phyloP scores from a whole-genome alignment of 345 rosid genomes.

The Sisymbrium irio region DNA sequence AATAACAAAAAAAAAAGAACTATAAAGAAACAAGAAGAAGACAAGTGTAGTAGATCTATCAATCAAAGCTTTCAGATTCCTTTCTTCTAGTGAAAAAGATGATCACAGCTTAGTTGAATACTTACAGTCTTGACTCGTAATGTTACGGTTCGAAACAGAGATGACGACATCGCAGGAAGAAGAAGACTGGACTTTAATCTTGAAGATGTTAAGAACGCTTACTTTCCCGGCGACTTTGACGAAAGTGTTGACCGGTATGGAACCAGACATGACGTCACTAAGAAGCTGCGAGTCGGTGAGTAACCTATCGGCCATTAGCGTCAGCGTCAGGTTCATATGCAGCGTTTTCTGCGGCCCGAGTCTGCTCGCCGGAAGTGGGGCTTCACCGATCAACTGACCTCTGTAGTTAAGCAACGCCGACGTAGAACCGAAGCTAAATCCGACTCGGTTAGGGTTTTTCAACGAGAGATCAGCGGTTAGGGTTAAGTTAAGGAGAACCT shows the following conservation, averaged over 20 bases:
- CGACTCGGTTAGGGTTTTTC: constrained; percentile 68
- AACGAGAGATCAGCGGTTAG: constrained; percentile 52
- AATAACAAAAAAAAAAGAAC: background rate
- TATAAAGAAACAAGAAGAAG: background rate
- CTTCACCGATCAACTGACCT: constrained; percentile 57
- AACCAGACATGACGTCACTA: constrained; percentile 40
- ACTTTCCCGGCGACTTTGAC: constrained; percentile 64
- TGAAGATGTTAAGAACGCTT: constrained; percentile 41
- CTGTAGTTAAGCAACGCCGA: constrained; percentile 57
- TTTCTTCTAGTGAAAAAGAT: background rate
- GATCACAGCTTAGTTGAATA: constrained; percentile 55
- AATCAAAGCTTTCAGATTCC: background rate
- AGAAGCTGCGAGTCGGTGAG: constrained; percentile 38
- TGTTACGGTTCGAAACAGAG: constrained; percentile 39
- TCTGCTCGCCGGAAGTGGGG: constrained; percentile 56
- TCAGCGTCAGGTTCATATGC: constrained; percentile 56
- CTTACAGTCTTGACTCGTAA: constrained; percentile 55
- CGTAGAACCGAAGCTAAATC: constrained; percentile 47
- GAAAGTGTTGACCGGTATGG: constrained; percentile 44
- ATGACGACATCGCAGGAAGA: constrained; percentile 54
- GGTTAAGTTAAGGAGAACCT: constrained; percentile 46
- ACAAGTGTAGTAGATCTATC: background rate
- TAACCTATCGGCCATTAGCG: constrained; percentile 64
- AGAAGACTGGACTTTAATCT: constrained; percentile 44
- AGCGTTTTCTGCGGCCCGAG: constrained; percentile 45